phyloP scores from a whole-genome alignment of 805 yeast species.

The Clavispora phyllophila region DNA sequence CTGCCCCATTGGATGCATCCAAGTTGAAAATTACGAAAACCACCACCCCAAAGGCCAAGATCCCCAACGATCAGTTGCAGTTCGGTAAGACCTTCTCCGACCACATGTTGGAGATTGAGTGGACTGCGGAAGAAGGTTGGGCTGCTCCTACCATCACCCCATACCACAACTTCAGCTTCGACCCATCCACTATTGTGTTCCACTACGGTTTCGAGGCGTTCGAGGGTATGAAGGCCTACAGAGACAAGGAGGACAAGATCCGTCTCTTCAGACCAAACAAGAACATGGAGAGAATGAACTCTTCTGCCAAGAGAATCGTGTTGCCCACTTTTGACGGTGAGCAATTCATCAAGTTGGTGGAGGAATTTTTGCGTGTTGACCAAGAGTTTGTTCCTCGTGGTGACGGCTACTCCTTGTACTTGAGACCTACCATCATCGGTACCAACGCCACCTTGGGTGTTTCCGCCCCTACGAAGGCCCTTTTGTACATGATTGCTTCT shows the following conservation, averaged over 20 bases:
- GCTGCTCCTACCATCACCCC: constrained; percentile 83
- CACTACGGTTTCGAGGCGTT: constrained; percentile 94
- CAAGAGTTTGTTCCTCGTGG: constrained; percentile 76
- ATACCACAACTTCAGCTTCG: constrained; percentile 67
- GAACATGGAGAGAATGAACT: constrained; percentile 89
- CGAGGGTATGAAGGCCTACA: constrained; percentile 94
- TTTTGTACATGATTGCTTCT: constrained; percentile 81
- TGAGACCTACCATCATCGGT: constrained; percentile 95
- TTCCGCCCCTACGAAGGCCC: constrained; percentile 72
- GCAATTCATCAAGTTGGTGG: constrained; percentile 70
- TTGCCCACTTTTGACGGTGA: constrained; percentile 81
- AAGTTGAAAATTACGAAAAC: constrained; percentile 34
- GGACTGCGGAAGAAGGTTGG: constrained; percentile 82
- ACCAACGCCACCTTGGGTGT: constrained; percentile 89
- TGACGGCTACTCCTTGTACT: constrained; percentile 84
- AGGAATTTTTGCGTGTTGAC: constrained; percentile 71
- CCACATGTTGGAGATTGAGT: constrained; percentile 85
- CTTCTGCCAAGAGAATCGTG: constrained; percentile 82
- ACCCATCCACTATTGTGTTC: constrained; percentile 86
- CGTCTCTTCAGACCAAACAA: constrained; percentile 87
- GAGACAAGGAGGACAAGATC: constrained; percentile 46
- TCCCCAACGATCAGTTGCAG: constrained; percentile 36
- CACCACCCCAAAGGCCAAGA: constrained; percentile 29
- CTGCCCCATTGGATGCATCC: constrained; percentile 33
- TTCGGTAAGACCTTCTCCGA: constrained; percentile 62